Evolutionary conservation across 352 stramenopile genomes (phyloP).

Genomic region (Phytophthora chlamydospora): DNA sequence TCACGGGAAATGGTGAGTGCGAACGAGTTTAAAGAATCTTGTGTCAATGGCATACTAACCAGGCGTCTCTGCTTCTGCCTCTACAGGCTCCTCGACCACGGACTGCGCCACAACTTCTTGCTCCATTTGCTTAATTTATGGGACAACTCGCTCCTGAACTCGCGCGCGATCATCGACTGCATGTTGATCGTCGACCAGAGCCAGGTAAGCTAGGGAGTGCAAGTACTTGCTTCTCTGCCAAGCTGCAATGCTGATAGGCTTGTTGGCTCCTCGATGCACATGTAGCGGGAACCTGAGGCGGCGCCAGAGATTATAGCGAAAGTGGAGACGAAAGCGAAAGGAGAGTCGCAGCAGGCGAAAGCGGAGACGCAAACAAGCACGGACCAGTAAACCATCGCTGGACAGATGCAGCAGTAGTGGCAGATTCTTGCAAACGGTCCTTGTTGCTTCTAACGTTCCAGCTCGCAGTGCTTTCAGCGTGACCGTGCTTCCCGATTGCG

Average conservation of each 20-base stretch:
- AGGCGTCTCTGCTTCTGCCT: background rate
- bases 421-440: conserved; percentile 14
- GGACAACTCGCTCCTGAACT: conserved; percentile 90
- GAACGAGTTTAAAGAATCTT: background rate
- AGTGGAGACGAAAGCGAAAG: background rate
- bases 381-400: conserved; percentile 19
- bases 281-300: conserved; percentile 17
- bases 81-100: conserved; percentile 69
- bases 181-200: conserved; percentile 87
- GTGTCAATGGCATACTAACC: background rate
- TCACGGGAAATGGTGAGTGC: conserved; percentile 76
- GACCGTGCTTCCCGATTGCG: conserved; percentile 11
- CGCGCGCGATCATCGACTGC: conserved; percentile 86
- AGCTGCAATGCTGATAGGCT: background rate
- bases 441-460: conserved; percentile 19
- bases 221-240: no score
- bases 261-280: background rate
- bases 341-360: conserved; percentile 1
- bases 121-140: conserved; percentile 91
- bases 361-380: conserved; percentile 12
- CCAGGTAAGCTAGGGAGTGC: conserved; percentile 30
- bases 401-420: conserved; percentile 12
- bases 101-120: conserved; percentile 87
- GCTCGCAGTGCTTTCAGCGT: conserved; percentile 16
- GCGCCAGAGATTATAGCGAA: conserved; percentile 16